Conservation (phyloP, 208 protist species). For the Wallacemonas sp. region DNA sequence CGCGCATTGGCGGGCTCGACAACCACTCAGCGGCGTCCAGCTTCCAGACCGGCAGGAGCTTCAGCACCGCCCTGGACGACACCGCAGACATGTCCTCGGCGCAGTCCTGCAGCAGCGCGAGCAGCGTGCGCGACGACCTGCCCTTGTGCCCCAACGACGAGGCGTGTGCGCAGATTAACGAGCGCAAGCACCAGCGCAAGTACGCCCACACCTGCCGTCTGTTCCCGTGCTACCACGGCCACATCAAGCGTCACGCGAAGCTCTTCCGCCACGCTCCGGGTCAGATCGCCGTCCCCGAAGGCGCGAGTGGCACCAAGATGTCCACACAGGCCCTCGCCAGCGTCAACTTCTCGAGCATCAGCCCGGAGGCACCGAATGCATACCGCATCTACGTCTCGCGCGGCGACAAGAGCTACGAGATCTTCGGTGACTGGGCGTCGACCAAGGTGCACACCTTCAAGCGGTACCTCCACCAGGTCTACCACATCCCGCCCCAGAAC, state of each 20-base stretch:
- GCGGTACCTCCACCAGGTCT: constrained; percentile 86
- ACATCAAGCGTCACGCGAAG: constrained; percentile 72
- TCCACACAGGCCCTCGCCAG: constrained; percentile 66
- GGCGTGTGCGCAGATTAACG: constrained; percentile 73
- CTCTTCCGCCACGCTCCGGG: constrained; percentile 79
- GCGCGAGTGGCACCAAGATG: constrained; percentile 45
- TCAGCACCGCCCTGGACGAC: constrained; percentile 33
- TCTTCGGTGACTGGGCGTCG: constrained; percentile 83
- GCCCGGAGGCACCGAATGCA: constrained; percentile 74
- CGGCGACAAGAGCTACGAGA: constrained; percentile 78
- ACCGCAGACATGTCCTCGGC: constrained; percentile 31
- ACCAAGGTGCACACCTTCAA: constrained; percentile 90
- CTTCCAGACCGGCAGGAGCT: constrained; percentile 7
- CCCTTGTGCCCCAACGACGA: constrained; percentile 75
- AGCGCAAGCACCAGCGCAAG: constrained; percentile 80
- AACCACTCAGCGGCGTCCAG: background rate
- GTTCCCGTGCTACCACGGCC: constrained; percentile 85
- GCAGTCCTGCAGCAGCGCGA: constrained; percentile 66
- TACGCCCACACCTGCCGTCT: constrained; percentile 87
- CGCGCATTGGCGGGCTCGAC: background rate
- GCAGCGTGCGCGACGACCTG: constrained; percentile 67
- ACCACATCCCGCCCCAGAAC: constrained; percentile 64
- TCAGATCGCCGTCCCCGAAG: constrained; percentile 62
- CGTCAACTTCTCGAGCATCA: constrained; percentile 86
- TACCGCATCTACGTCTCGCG: constrained; percentile 84